A percentile compares a stretch with the other conserved stretches of the same genome.
phyloP scores from a whole-genome alignment of 83 land plant genomes.

The Thuja plicata region DNA sequence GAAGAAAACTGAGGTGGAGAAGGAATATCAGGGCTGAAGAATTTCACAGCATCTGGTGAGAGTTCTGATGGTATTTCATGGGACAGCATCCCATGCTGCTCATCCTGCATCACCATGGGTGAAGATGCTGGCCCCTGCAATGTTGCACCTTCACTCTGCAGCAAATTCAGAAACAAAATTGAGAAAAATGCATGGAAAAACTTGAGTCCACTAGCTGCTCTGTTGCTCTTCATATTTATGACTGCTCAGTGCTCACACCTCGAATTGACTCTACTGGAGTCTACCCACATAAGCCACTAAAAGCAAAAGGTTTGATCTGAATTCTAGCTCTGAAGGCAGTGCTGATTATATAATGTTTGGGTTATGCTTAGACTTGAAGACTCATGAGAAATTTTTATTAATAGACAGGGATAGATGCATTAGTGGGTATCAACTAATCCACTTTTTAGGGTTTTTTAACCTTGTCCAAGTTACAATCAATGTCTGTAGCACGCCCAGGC shows the following conservation, averaged over 20 bases:
- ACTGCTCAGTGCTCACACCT: neutral
- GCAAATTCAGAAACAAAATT: neutral
- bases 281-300: neutral
- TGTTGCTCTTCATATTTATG: neutral
- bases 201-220: neutral
- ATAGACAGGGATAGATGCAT: neutral
- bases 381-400: neutral
- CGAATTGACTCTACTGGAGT: neutral
- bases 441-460: neutral
- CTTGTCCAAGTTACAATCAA: neutral
- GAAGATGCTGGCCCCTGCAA: neutral
- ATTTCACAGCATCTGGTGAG: conserved; percentile 1
- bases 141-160: conserved; percentile 1
- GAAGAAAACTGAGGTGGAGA: conserved; percentile 4
- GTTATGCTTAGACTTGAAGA: neutral
- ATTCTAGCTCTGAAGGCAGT: neutral
- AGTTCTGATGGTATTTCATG: neutral
- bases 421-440: neutral
- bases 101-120: neutral
- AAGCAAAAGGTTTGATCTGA: neutral
- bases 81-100: neutral
- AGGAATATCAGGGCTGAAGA: neutral
- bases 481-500: neutral
- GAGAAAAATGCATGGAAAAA: neutral
- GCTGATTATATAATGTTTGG: neutral